phyloP scores from a whole-genome alignment of 108 stramenopile genomes.

The Nitzschia sp. region DNA sequence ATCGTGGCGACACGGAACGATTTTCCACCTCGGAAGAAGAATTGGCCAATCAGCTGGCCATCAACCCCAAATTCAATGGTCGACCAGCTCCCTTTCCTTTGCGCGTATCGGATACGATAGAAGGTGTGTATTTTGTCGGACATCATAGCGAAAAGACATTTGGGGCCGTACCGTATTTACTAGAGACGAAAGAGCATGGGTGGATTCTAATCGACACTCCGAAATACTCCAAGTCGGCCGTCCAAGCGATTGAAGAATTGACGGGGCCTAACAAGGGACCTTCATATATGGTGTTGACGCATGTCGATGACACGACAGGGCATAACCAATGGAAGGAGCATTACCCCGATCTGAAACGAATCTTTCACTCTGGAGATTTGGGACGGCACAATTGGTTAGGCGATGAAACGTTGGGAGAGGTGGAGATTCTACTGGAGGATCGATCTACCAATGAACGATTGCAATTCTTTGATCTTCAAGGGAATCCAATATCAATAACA shows the following conservation, averaged over 20 bases:
- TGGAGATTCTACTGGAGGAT: conserved; percentile 52
- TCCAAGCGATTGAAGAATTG: conserved; percentile 40
- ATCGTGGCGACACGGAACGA: conserved; percentile 2
- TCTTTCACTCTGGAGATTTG: conserved; percentile 68
- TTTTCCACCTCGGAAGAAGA: conserved; percentile 19
- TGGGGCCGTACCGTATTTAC: conserved; percentile 67
- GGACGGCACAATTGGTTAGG: conserved; percentile 71
- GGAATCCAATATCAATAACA: conserved; percentile 24
- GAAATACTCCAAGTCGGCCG: conserved; percentile 36
- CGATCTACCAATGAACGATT: conserved; percentile 5
- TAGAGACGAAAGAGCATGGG: conserved; percentile 15
- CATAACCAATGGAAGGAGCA: conserved; percentile 57
- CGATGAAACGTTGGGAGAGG: conserved; percentile 54
- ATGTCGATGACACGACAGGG: conserved; percentile 80
- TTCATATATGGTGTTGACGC: conserved; percentile 59
- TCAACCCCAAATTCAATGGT: conserved; percentile 38
- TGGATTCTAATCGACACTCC: conserved; percentile 73
- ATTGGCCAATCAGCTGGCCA: conserved; percentile 33
- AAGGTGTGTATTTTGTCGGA: conserved; percentile 53
- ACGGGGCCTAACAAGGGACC: conserved; percentile 43
- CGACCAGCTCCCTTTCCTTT: conserved; percentile 48
- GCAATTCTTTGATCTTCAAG: conserved; percentile 35
- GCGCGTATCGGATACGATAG: conserved; percentile 23
- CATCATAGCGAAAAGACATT: conserved; percentile 64
- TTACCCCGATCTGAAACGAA: conserved; percentile 59